Percentiles rank a stretch among this genome's conserved stretches.
These are phyloP conservation scores for Perilla frutescens DNA, from an alignment of 257 asterid genomes.

Conservation along the genomic window DNA sequence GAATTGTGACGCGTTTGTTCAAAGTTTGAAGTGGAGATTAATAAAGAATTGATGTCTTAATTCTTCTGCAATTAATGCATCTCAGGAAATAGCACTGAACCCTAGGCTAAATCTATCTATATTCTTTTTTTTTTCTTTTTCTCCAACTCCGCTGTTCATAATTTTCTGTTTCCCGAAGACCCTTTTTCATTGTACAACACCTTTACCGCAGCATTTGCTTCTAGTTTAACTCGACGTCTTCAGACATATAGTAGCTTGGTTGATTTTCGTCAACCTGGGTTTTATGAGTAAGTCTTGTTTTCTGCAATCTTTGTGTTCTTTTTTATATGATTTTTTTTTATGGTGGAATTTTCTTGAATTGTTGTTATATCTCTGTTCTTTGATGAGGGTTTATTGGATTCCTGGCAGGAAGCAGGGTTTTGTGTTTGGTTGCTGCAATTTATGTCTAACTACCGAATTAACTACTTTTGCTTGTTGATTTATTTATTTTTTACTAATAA, in stretches of 20 bases:
- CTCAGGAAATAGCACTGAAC: slow-evolving; percentile 20
- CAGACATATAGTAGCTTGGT: not conserved
- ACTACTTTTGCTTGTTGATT: slow-evolving; percentile 6
- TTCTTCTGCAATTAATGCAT: slow-evolving; percentile 37
- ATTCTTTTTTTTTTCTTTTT: not conserved
- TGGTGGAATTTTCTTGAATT: slow-evolving; percentile 1
- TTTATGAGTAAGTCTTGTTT: slow-evolving; percentile 35
- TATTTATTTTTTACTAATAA: not conserved
- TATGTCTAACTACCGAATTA: slow-evolving; percentile 15
- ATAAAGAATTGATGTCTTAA: slow-evolving; percentile 32
- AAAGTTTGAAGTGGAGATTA: slow-evolving; percentile 28
- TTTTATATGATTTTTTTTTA: not conserved
- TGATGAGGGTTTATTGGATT: slow-evolving; percentile 28
- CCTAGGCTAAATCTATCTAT: slow-evolving; percentile 36
- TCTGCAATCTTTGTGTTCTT: not conserved
- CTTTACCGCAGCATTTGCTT: not conserved
- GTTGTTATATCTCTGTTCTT: slow-evolving; percentile 10
- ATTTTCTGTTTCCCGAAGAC: slow-evolving; percentile 10
- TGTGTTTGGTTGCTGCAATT: slow-evolving; percentile 32
- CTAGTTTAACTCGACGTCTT: not conserved
- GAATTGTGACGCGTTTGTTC: not conserved
- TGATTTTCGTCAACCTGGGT: slow-evolving; percentile 26
- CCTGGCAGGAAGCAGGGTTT: slow-evolving; percentile 10
- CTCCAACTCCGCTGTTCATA: slow-evolving; percentile 2
- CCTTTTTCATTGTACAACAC: slow-evolving; percentile 5